Evolutionary conservation across 1,139 yeast genomes (phyloP), one percentile per base, ranked within the genome.

Genomic region (Suhomyces chickasaworum): DNA sequence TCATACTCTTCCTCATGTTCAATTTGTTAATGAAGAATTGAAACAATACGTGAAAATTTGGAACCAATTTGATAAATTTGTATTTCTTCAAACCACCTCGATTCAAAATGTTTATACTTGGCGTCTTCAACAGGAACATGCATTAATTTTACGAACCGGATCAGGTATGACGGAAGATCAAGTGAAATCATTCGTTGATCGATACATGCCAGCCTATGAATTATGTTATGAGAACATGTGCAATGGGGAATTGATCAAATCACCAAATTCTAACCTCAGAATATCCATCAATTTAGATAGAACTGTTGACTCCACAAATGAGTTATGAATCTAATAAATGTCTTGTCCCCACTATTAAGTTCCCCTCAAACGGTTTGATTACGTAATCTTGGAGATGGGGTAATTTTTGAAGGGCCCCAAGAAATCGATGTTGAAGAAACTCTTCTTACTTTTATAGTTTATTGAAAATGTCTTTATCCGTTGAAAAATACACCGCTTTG

Each of bases 101-200:
- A 69, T 88, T 34, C 58, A 71, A 5, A 84, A 82, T 59, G 93
- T 91, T 4, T 86, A 84, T 62, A 64, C 61, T 8, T 93, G 99
- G 99, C 76, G 99, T 51, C 63, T 78, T 5, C 81, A 91, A 63
- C 98, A 93, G 66, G 99, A 93, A 59, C 88, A 86, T 53, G 80
- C 73, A 3, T 66, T 89, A 57, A 80, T 84, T 8, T 44, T 49
- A 8, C 52, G 51, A 4, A 69, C 63, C 13, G 97, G 96, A 0
- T 49, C 59, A 1, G 98, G 98, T 0, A 90, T 93, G 98, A 68
- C 83, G 1, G 95, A 88, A 55, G 75, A 63, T 0, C 77, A 86
- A 56, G 96, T 93, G 3, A 61, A 55, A 8, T 51, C 53, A 20
- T 93, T 93, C 68, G 83, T 93, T 7, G 82, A 86, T 51, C 77